Evolutionary conservation across 345 rosid species (phyloP), one percentile per base, ranked within the genome.

Genomic region (Physaria fendleri): DNA sequence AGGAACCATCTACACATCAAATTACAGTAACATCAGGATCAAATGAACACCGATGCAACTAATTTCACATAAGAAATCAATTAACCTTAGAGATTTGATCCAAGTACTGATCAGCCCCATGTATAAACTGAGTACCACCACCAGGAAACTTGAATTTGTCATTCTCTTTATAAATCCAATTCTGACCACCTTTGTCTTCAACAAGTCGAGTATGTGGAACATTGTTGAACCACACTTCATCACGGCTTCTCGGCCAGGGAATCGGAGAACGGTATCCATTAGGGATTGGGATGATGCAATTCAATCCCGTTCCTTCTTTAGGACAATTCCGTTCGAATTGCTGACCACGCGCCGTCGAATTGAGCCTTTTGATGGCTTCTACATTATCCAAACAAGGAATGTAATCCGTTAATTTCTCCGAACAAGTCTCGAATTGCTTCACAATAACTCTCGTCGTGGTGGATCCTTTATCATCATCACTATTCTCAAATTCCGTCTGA

Each of bases 41-140:
- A 24, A 69, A 13, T 29, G 51, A 61, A 42, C 44, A 49, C 28
- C 30, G 0, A 11, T 4, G 15, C 27, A 62, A 28, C 45, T 11
- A 27, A 27, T 4, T 16, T 27, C 45, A 41, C 18, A 17, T 54
- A 25, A 13, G 12, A 68, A 33, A n/a, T 24, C 22, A 69, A 11
- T 17, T 8, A 52, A 92, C 98, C 87, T 89, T 37, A 6, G 91
- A 62, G 45, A 93, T 89, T 67, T 93, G 95, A 79, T 90, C 79
- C 75, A 93, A 71, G 81, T 93, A 93, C 28, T 82, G 66, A 74
- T 93, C 83, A 47, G 96, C 97, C 29, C 99, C 99, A 17, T 89
- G 99, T 62, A 93, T 93, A 78, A 89, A 93, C 78, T 89, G 95
- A 2, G 99, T 93, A 34, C 97, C 99, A 51, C 99, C 99, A 24